Base-by-base conservation (phyloP, 371 early-diverging fungal species). In the Lichtheimia ramosa region DNA sequence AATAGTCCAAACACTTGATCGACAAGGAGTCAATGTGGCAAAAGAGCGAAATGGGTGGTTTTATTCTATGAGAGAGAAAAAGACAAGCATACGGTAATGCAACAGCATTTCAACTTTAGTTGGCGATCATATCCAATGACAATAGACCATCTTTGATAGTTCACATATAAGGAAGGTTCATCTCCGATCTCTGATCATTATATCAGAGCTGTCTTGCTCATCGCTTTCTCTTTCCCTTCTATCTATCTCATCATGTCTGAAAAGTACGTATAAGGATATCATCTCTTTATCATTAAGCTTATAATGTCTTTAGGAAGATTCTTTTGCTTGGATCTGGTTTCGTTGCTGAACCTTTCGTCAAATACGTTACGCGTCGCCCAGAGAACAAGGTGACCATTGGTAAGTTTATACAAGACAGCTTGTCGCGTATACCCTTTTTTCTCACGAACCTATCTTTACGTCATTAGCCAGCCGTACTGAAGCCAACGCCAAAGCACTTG, bases 261-360 rank as follows among this genome's bases (percentile, higher is more conserved):
- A 63, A 63, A 63, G 63, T 63, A 58, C 46, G 46, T 46, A 46
- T 46, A 46, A 6, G 18, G 16, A 7, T 6, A 21, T 21, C 16
- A 14, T 46, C n/a, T 46, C 15, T 5, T 18, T 7, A 20, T 14
- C 56, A 16, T 48, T 5, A 16, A 42, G 3, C 16, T 18, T 13
- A 51, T 42, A 20, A 15, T 10, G 20, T 7, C 50, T 42, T 16
- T 62, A 92, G 91, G 74, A 85, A 88, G 60, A 92, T 97, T 58
- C 86, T 98, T 55, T 89, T 98, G 54, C 90, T 98, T 54, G 98
- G 98, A 58, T 95, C 97, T 27, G 98, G 98, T 57, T 97, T 92
- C 72, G 99, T 98, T 46, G 94, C 98, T 59, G 94, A 91, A 58
- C 99, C 99, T 42, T 85, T 95, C 69, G 95, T 93, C 46, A 96